Percentiles rank a stretch among this genome's conserved stretches.
Evolutionary conservation across 208 protist genomes (phyloP).

Genomic region (Naegleria fowleri): DNA sequence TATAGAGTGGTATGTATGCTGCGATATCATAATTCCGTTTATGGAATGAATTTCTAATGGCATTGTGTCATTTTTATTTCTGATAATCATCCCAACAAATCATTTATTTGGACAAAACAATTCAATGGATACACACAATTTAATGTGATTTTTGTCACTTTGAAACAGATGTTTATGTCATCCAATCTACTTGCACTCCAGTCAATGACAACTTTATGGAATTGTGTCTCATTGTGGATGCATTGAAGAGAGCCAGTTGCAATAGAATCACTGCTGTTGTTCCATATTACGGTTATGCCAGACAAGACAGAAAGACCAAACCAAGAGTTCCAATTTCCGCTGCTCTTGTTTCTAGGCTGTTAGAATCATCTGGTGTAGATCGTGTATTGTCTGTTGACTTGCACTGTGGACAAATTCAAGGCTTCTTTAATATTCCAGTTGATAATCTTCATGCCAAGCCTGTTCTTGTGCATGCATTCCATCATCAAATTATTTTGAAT

Average conservation of each 20-base stretch:
- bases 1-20: not conserved
- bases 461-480: conserved; percentile 39
- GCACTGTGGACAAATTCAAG: conserved; percentile 87
- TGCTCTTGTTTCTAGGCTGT: conserved; percentile 79
- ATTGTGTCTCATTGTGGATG: conserved; percentile 79
- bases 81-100: too few relatives aligned
- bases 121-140: too few relatives aligned
- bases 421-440: conserved; percentile 86
- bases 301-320: conserved; percentile 85
- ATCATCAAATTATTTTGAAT: not conserved
- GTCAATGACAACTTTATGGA: conserved; percentile 94
- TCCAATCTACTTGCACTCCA: conserved; percentile 86
- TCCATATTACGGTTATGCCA: conserved; percentile 86
- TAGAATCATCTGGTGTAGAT: conserved; percentile 75
- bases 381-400: conserved; percentile 84
- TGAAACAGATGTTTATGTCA: conserved; percentile 84
- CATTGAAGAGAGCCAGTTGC: conserved; percentile 74
- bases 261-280: conserved; percentile 79
- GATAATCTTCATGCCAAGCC: conserved; percentile 70
- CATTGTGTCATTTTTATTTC: too few relatives aligned
- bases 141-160: too few relatives aligned
- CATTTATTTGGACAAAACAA: too few relatives aligned
- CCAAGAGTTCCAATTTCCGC: conserved; percentile 84
- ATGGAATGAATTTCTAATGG: too few relatives aligned
- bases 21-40: not conserved